Percentiles rank a stretch among this genome's conserved stretches.
Evolutionary conservation across 2,329 filamentous ascomycete species (phyloP).

Genomic region (Talaromyces islandicus): DNA sequence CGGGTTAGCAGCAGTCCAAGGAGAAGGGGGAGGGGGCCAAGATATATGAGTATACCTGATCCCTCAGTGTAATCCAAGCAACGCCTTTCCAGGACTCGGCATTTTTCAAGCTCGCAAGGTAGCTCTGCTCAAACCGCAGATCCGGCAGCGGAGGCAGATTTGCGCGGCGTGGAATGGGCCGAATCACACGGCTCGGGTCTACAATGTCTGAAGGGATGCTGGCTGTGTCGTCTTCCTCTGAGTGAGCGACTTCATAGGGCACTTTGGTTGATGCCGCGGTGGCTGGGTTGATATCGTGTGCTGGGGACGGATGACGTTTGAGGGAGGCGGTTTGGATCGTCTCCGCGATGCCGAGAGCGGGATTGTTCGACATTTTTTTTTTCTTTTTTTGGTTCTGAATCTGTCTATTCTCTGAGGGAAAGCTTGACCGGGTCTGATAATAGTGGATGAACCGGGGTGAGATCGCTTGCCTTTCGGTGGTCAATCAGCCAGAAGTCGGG

Average conservation of each 20-base stretch:
- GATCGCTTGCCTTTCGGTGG: background rate
- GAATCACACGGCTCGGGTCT: constrained; percentile 29
- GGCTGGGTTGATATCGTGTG: constrained; percentile 73
- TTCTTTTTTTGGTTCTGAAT: too few relatives aligned
- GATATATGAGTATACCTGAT: constrained; percentile 54
- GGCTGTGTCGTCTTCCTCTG: constrained; percentile 33
- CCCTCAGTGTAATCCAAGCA: constrained; percentile 74
- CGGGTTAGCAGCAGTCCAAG: background rate
- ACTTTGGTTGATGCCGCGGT: constrained; percentile 64
- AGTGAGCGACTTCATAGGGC: constrained; percentile 47
- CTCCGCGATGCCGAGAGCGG: constrained; percentile 65
- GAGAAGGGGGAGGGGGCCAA: background rate
- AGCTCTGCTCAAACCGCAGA: constrained; percentile 95
- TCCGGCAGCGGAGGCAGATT: constrained; percentile 71
- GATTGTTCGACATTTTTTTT: constrained; percentile 8
- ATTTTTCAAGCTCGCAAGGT: constrained; percentile 77
- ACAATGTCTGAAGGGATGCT: constrained; percentile 46
- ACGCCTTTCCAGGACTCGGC: constrained; percentile 77
- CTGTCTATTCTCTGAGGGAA: background rate
- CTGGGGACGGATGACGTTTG: constrained; percentile 62
- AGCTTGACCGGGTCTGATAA: background rate
- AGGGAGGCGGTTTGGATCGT: constrained; percentile 77
- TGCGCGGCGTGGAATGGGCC: constrained; percentile 29
- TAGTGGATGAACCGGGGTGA: background rate
- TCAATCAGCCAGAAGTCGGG: background rate